Evolutionary conservation across 176 grass and related monocot genomes (phyloP).

Genomic region (Aegilops bicornis): DNA sequence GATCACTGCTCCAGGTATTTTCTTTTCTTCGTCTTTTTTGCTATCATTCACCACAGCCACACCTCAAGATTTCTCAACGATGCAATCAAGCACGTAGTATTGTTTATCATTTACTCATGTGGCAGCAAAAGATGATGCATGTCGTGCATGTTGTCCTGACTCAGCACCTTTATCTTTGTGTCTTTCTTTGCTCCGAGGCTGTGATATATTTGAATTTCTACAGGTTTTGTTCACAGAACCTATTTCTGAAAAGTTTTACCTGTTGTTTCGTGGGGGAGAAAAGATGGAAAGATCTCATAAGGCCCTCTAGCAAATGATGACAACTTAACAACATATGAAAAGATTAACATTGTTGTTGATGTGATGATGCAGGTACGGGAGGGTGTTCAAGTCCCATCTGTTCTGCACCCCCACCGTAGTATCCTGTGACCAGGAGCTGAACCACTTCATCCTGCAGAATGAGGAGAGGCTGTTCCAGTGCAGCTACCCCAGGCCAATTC

Average conservation of each 20-base stretch:
- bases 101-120: constrained; percentile 54
- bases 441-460: constrained; percentile 96
- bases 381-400: constrained; percentile 89
- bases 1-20: constrained; percentile 70
- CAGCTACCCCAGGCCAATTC: constrained; percentile 83
- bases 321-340: background rate
- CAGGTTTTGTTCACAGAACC: background rate
- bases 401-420: constrained; percentile 77
- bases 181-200: constrained; percentile 12
- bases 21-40: background rate
- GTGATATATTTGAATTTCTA: constrained; percentile 16
- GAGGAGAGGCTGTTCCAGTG: constrained; percentile 91
- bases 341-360: background rate
- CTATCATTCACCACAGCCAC: background rate
- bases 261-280: background rate
- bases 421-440: constrained; percentile 87
- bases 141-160: constrained; percentile 38
- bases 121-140: constrained; percentile 35
- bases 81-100: constrained; percentile 33
- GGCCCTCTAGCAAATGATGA: background rate
- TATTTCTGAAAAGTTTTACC: background rate
- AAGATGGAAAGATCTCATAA: background rate
- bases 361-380: constrained; percentile 64
- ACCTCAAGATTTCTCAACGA: background rate
- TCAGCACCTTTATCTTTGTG: constrained; percentile 22